Base-by-base conservation (phyloP, 106 monocot genomes). In the Phalaenopsis aphrodite region DNA sequence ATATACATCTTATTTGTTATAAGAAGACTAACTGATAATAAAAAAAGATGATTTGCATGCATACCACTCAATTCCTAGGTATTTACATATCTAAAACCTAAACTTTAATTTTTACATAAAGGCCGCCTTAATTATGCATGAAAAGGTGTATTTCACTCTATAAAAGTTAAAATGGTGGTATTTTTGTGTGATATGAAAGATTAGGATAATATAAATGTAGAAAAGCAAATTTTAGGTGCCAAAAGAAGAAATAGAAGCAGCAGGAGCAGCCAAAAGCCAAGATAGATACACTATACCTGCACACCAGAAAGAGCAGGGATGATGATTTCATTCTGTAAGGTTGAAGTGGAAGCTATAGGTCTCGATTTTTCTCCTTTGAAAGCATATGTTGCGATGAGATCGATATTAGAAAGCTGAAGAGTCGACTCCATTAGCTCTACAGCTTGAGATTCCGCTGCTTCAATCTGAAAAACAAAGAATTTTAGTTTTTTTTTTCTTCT, bases 261-360 rank as follows among this genome's bases (percentile, higher is more conserved):
- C 12, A 38, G 14, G 12, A 65, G 23, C 16, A 5, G 69, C 69
- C 36, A 14, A 39, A 69, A 39, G 39, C 39, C 38, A 8, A 69
- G 69, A 3, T 69, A 69, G 69, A 75, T 39, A 61, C 37, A 49
- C 42, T 48, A 56, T 79, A 94, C 97, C 74, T 89, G 84, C 78
- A 81, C 74, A 79, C 94, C 97, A 69, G 83, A 84, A 47, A 91
- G 80, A 69, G 89, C 82, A 76, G 94, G 94, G 73, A 42, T 78
- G n/a, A 98, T 86, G 79, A 98, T 94, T 71, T 98, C 92, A 87
- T 94, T 89, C 80, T 92, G 90, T 85, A 98, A 56, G 72, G 82
- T 78, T 88, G 88, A 83, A 58, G 85, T 87, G 64, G 86, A 83
- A 78, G 79, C 81, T 49, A 77, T 66, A 24, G 87, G 82, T 61